Percentiles rank a stretch among this genome's conserved stretches.
These are phyloP conservation scores for Globisporangium megalacanthum DNA, from an alignment of 352 stramenopile species.

Conservation along the genomic window DNA sequence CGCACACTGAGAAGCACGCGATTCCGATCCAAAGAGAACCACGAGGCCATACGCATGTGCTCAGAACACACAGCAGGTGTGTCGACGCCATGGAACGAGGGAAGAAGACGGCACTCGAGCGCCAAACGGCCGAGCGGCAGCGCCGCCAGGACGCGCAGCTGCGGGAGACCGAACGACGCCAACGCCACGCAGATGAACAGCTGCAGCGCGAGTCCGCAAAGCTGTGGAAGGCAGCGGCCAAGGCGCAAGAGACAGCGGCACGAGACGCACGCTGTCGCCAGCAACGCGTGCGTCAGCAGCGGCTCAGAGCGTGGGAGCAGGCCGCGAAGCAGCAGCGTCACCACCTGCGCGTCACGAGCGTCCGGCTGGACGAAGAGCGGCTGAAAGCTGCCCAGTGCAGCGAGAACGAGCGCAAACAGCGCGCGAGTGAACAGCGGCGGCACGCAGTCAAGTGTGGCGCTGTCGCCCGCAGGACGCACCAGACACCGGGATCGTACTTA, in stretches of 20 bases:
- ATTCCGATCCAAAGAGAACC: too few relatives aligned
- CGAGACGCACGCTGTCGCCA: constrained; percentile 41
- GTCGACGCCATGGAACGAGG: too few relatives aligned
- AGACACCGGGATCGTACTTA: constrained; percentile 36
- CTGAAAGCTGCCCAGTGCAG: constrained; percentile 40
- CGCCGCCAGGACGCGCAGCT: constrained; percentile 2
- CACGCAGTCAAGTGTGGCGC: constrained; percentile 47
- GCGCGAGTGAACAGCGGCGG: constrained; percentile 53
- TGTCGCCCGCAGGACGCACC: constrained; percentile 20
- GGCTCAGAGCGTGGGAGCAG: constrained; percentile 34
- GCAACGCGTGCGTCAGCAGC: constrained; percentile 41
- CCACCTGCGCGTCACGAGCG: constrained; percentile 53
- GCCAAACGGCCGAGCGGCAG: too few relatives aligned
- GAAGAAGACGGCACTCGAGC: too few relatives aligned
- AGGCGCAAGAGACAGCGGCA: constrained; percentile 36
- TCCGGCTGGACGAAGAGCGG: constrained; percentile 55
- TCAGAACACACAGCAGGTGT: too few relatives aligned
- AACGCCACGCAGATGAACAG: constrained; percentile 1
- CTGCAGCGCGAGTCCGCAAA: constrained; percentile 59
- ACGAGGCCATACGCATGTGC: too few relatives aligned
- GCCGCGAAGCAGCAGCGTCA: constrained; percentile 61
- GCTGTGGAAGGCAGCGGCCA: constrained; percentile 34
- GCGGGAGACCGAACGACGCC: constrained; percentile 30
- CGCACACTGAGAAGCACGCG: too few relatives aligned
- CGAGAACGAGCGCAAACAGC: constrained; percentile 52